Percentiles rank a stretch among this genome's conserved stretches.
These are phyloP conservation scores for Claviceps spartinae DNA, from an alignment of 2,329 filamentous ascomycete genomes.

Conservation along the genomic window DNA sequence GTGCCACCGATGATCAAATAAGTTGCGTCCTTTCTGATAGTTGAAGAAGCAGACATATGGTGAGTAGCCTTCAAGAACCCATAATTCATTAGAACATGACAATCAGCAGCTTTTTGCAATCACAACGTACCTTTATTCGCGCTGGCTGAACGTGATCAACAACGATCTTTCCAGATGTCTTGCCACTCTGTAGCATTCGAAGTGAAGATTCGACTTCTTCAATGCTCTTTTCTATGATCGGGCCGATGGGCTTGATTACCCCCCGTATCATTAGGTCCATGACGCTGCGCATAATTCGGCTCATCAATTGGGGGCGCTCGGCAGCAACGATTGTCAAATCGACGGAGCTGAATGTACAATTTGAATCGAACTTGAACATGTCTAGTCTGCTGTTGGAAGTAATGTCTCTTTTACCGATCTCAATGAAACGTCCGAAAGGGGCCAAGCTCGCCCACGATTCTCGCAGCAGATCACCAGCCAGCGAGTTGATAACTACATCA, in stretches of 20 bases:
- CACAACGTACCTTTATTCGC: slow-evolving; percentile 22
- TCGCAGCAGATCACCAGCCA: slow-evolving; percentile 14
- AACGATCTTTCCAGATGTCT: slow-evolving; percentile 28
- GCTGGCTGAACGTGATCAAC: slow-evolving; percentile 28
- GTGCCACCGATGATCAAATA: slow-evolving; percentile 39
- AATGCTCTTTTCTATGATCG: slow-evolving; percentile 22
- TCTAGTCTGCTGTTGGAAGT: slow-evolving; percentile 29
- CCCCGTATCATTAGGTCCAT: slow-evolving; percentile 20
- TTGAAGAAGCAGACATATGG: slow-evolving; percentile 1
- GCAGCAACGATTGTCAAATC: slow-evolving; percentile 30
- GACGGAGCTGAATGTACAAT: slow-evolving; percentile 32
- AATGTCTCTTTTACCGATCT: slow-evolving; percentile 28
- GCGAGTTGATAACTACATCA: slow-evolving; percentile 51
- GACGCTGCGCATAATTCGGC: slow-evolving; percentile 22
- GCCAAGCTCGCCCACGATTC: slow-evolving; percentile 31
- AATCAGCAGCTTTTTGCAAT: neutral
- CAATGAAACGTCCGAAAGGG: slow-evolving; percentile 29
- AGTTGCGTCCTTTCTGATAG: slow-evolving; percentile 26
- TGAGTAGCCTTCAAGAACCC: slow-evolving; percentile 10
- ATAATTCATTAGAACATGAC: neutral
- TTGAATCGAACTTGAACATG: slow-evolving; percentile 33
- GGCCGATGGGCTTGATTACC: slow-evolving; percentile 22
- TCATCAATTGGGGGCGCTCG: slow-evolving; percentile 20
- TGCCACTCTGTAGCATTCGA: slow-evolving; percentile 21
- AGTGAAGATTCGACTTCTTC: slow-evolving; percentile 25